Evolutionary conservation across 805 yeast genomes (phyloP), one percentile per base, ranked within the genome.

Genomic region (Wickerhamomyces chaumierensis): DNA sequence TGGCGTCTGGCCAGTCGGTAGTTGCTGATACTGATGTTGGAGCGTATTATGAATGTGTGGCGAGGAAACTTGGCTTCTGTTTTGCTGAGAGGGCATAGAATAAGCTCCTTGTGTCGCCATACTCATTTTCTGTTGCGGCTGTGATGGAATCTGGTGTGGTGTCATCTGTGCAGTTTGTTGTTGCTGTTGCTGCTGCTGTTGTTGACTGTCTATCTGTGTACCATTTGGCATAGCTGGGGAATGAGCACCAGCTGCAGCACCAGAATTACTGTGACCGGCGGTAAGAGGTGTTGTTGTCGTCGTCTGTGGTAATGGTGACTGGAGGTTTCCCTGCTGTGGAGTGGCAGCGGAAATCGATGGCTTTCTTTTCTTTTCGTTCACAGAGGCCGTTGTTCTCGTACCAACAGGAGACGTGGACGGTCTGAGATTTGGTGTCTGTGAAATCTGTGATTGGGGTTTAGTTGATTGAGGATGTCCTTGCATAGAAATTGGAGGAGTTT

Each of bases 221-320:
- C 25, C 25, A 21, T 21, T 21, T 21, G 27, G 14, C 8, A 28
- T 13, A 15, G 29, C 18, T 37, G 33, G 7, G 12, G 37, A 15
- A n/a, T n/a, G n/a, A n/a, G n/a, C n/a, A n/a, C n/a, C n/a, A n/a
- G n/a, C n/a, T n/a, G n/a, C n/a, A n/a, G n/a, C n/a, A 12, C 17
- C 23, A 15, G 35, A 18, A 16, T 27, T 23, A 27, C 34, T 13
- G n/a, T 34, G 13, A 18, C n/a, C n/a, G n/a, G n/a, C n/a, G n/a
- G n/a, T n/a, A n/a, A n/a, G n/a, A n/a, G 33, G 5, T 4, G 42
- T 31, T 31, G 31, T 31, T 27, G 20, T 36, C 4, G 39, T 15
- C 20, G 39, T 2, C 4, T 46, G 44, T 31, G 31, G 18, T 36
- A 42, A 45, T 8, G 52, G 48, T 5, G 51, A 47, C 18, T 48